Conservation (phyloP, 192 early-diverging fungal species). For the Coemansia sp. region DNA sequence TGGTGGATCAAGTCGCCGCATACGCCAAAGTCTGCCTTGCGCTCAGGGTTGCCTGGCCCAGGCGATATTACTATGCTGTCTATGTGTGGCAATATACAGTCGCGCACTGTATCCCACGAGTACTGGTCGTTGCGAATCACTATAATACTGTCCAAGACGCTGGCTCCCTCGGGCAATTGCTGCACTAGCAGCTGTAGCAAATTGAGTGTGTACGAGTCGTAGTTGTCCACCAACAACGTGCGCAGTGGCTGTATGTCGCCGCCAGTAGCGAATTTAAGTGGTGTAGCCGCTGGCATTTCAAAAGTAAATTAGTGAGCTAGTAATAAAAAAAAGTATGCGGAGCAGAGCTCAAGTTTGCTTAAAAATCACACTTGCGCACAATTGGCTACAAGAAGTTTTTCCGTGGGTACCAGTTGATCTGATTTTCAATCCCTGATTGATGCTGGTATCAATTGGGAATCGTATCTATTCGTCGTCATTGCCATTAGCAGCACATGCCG, state of each 20-base stretch:
- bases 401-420: neutral
- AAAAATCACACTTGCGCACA: neutral
- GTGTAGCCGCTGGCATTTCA: neutral
- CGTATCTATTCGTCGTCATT: neutral
- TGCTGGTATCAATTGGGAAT: neutral
- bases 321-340: neutral
- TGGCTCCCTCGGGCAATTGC: constrained; percentile 2
- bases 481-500: too few species aligned
- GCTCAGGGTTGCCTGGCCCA: constrained; percentile 85
- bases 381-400: neutral
- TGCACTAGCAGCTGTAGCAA: constrained; percentile 69
- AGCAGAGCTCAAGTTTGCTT: neutral
- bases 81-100: constrained; percentile 73
- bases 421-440: neutral
- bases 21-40: constrained; percentile 52
- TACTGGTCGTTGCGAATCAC: constrained; percentile 95
- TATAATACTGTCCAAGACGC: constrained; percentile 50
- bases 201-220: constrained; percentile 98
- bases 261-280: neutral
- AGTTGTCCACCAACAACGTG: constrained; percentile 90
- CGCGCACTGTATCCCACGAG: constrained; percentile 61
- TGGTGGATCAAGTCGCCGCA: constrained; percentile 19
- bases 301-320: neutral
- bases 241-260: constrained; percentile 17
- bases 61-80: constrained; percentile 92